These are phyloP conservation scores for Prillingera fragicola DNA, from an alignment of 1,284 basidiomycete species.

Conservation along the genomic window DNA sequence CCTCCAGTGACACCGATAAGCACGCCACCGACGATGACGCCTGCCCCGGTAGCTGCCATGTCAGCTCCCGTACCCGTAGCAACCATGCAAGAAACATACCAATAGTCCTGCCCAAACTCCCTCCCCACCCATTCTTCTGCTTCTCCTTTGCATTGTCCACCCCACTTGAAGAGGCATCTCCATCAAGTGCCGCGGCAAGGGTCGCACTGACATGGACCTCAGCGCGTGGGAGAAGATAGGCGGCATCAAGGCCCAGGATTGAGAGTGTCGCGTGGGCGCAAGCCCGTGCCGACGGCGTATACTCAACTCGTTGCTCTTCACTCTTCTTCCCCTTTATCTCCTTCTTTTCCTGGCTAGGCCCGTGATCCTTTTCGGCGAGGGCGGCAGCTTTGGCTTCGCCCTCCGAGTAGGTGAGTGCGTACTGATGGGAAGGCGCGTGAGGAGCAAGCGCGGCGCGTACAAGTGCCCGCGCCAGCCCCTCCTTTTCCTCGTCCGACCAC, in stretches of 20 bases:
- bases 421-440: too few relatives aligned
- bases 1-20: slow-evolving; percentile 54
- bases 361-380: slow-evolving; percentile 9
- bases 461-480: slow-evolving; percentile 28
- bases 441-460: slow-evolving; percentile 37
- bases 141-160: slow-evolving; percentile 45
- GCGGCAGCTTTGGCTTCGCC: slow-evolving; percentile 10
- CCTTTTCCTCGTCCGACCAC: slow-evolving; percentile 27
- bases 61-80: slow-evolving; percentile 1
- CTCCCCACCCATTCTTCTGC: slow-evolving; percentile 50
- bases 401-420: too few relatives aligned
- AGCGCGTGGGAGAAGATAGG: slow-evolving; percentile 35
- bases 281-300: slow-evolving; percentile 46
- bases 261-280: slow-evolving; percentile 38
- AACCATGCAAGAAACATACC: slow-evolving; percentile 16
- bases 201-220: slow-evolving; percentile 44
- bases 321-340: slow-evolving; percentile 14
- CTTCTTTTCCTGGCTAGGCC: slow-evolving; percentile 20
- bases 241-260: slow-evolving; percentile 38
- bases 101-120: slow-evolving; percentile 47
- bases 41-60: slow-evolving; percentile 49
- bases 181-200: slow-evolving; percentile 47
- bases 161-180: slow-evolving; percentile 17
- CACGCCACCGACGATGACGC: slow-evolving; percentile 49
- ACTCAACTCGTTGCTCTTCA: slow-evolving; percentile 27